Conservation (phyloP, 257 asterid genomes). For the Knoxia roxburghii region DNA sequence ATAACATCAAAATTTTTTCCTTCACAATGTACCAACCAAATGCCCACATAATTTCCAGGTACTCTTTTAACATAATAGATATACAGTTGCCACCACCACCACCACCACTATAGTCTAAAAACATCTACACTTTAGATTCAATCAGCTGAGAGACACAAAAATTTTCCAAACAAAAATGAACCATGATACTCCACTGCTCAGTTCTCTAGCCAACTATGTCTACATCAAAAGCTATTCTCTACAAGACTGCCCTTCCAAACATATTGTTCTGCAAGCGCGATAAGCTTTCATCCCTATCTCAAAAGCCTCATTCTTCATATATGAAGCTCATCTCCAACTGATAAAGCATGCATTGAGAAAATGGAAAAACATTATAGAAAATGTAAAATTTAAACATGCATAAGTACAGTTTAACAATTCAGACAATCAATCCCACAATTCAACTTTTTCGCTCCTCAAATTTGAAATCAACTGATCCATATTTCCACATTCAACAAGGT, state of each 20-base stretch:
- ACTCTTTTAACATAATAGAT: not conserved
- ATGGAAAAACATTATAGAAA: not conserved
- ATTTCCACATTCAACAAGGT: not conserved
- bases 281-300: not conserved
- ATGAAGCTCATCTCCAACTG: constrained; percentile 6
- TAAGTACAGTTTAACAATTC: not conserved
- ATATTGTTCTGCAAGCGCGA: not conserved
- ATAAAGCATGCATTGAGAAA: not conserved
- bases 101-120: not conserved
- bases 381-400: not conserved
- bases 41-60: not conserved
- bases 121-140: constrained; percentile 10
- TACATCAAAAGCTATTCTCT: not conserved
- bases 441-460: not conserved
- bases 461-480: not conserved
- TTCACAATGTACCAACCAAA: not conserved
- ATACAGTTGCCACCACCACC: not conserved
- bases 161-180: not conserved
- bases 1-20: not conserved
- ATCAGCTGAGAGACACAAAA: not conserved
- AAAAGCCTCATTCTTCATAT: not conserved
- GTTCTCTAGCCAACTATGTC: not conserved
- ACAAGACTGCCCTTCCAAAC: not conserved
- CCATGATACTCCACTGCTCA: not conserved
- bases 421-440: not conserved